Evolutionary conservation across 2,329 filamentous ascomycete species (phyloP), one percentile per base, ranked within the genome.

Genomic region (Stachybotrys echinatus): DNA sequence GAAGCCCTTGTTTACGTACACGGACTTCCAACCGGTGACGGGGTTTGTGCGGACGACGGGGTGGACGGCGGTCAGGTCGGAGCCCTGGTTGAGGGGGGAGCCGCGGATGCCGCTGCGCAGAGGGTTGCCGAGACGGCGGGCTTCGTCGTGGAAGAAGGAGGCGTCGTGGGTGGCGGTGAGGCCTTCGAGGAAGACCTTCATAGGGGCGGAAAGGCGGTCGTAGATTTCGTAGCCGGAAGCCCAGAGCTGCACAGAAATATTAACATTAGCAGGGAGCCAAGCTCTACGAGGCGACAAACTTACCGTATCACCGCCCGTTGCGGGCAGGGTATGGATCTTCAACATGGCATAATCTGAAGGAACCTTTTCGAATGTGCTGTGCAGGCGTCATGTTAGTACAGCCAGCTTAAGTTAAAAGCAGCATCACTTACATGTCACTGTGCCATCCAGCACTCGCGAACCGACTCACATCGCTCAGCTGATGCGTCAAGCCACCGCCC

Each of bases 341-440:
- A 87, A 69, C 22, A 75, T 77, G 0, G 81, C 76, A 59, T 84
- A 86, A 58, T 85, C 81, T 2, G 76, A 74, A 0, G 83, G 81
- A 0, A 76, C 70, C 1, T 74, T 73, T 60, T 85, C 82, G 57
- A 84, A 85, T 20, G 75, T 73, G 53, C 61, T 64, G 27, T n/a
- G n/a, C n/a, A n/a, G n/a, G n/a, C n/a, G 1, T n/a, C n/a, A n/a
- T 12, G 2, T 27, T n/a, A n/a, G n/a, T n/a, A n/a, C n/a, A n/a
- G n/a, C n/a, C n/a, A n/a, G n/a, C n/a, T n/a, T n/a, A n/a, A n/a
- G n/a, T n/a, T n/a, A n/a, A n/a, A n/a, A n/a, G n/a, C n/a, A n/a
- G n/a, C n/a, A n/a, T n/a, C n/a, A 53, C 61, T 45, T 47, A 63
- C 57, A 85, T 84, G 50, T 85, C 81, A 73, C 57, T 75, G 59